Conservation (phyloP, 2,329 filamentous ascomycete species). For the Exophiala sideris region DNA sequence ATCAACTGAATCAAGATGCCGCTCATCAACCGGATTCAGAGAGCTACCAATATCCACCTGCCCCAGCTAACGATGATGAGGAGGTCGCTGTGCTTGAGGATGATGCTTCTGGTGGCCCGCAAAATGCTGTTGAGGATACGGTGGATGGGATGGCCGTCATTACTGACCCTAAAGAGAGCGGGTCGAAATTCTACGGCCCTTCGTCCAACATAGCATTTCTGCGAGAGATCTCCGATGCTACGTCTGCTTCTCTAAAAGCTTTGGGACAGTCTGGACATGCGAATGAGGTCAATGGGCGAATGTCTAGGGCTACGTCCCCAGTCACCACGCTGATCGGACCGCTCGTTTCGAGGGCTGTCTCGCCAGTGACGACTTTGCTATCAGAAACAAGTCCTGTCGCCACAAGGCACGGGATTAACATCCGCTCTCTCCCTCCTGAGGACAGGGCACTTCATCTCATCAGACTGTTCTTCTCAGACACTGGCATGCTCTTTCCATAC, state of each 20-base stretch:
- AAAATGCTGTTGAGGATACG: slow-evolving; percentile 27
- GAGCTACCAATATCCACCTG: background rate
- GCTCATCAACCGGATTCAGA: background rate
- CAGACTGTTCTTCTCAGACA: slow-evolving; percentile 36
- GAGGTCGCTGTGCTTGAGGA: slow-evolving; percentile 22
- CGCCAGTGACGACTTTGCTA: slow-evolving; percentile 17
- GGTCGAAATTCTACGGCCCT: slow-evolving; percentile 37
- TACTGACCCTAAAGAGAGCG: slow-evolving; percentile 37
- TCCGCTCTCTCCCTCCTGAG: slow-evolving; percentile 19
- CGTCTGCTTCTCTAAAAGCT: slow-evolving; percentile 16
- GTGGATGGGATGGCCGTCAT: slow-evolving; percentile 38
- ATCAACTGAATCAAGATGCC: slow-evolving; percentile 4
- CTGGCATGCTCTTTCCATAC: slow-evolving; percentile 33
- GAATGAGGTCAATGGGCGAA: slow-evolving; percentile 1
- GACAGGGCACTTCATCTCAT: slow-evolving; percentile 32
- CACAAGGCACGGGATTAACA: slow-evolving; percentile 12
- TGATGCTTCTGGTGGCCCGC: slow-evolving; percentile 5
- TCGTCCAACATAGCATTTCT: slow-evolving; percentile 22
- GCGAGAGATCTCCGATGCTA: slow-evolving; percentile 21
- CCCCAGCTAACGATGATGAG: slow-evolving; percentile 11
- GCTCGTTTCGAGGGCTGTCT: slow-evolving; percentile 21
- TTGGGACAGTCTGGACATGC: slow-evolving; percentile 19
- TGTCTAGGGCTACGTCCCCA: too few species aligned
- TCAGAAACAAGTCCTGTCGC: slow-evolving; percentile 15
- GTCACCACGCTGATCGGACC: slow-evolving; percentile 1